Evolutionary conservation across 139 green algal species (phyloP).

Genomic region (Bryopsis sp.): DNA sequence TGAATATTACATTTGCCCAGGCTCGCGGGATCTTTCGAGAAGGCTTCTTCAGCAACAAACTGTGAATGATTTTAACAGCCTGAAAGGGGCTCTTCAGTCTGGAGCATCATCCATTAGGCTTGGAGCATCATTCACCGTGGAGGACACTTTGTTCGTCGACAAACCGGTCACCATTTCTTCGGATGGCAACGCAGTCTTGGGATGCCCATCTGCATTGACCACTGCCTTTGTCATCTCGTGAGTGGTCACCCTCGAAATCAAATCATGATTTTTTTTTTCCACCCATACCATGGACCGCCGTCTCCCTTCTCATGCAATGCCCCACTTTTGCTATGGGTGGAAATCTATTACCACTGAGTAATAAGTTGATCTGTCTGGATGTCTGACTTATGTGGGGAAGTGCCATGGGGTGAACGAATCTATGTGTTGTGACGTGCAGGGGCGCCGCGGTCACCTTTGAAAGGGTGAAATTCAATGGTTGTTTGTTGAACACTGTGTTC

Average conservation of each 20-base stretch:
- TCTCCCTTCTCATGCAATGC: neutral
- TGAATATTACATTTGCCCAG: too few relatives aligned
- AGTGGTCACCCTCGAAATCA: too few relatives aligned
- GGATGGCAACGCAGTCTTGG: neutral
- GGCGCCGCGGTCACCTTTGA: neutral
- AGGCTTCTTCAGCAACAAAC: too few relatives aligned
- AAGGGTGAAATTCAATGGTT: neutral
- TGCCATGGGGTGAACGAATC: too few relatives aligned
- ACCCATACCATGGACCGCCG: neutral
- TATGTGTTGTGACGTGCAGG: too few relatives aligned
- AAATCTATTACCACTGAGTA: too few relatives aligned
- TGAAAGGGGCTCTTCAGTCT: neutral
- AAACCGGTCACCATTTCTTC: neutral
- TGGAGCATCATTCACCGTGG: conserved; percentile 5
- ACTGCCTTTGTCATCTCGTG: neutral
- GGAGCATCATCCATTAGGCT: neutral
- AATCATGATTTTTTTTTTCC: neutral
- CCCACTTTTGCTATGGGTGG: too few relatives aligned
- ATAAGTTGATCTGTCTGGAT: too few relatives aligned
- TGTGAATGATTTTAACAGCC: neutral
- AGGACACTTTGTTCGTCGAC: conserved; percentile 4
- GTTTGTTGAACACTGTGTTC: conserved; percentile 13
- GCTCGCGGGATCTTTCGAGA: too few relatives aligned
- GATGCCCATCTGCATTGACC: neutral
- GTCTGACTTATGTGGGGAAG: too few relatives aligned